phyloP scores from a whole-genome alignment of 2,329 filamentous ascomycete genomes.

The Fusarium verrucosum region DNA sequence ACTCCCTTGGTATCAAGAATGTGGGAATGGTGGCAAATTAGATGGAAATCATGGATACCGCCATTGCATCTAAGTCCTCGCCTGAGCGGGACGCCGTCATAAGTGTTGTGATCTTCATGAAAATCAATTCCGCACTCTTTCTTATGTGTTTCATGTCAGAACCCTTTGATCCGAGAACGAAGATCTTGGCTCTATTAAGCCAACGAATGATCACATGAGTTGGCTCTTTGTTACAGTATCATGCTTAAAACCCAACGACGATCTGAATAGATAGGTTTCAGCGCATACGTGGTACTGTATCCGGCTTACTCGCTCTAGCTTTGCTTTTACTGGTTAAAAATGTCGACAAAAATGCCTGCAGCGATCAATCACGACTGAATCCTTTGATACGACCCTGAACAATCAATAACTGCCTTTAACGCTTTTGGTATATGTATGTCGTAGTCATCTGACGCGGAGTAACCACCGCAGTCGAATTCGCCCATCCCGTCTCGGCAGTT shows the following conservation, averaged over 20 bases:
- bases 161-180: slow-evolving; percentile 8
- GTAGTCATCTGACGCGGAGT: slow-evolving; percentile 34
- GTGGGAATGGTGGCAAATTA: slow-evolving; percentile 38
- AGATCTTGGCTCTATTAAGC: slow-evolving; percentile 5
- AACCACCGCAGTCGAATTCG: slow-evolving; percentile 10
- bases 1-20: slow-evolving; percentile 24
- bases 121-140: slow-evolving; percentile 14
- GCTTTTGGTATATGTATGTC: slow-evolving; percentile 9
- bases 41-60: slow-evolving; percentile 14
- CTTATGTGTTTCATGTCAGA: slow-evolving; percentile 1
- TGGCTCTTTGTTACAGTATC: background rate
- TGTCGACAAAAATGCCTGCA: slow-evolving; percentile 23
- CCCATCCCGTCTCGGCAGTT: slow-evolving; percentile 38
- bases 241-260: slow-evolving; percentile 7
- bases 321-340: background rate
- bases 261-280: slow-evolving; percentile 1
- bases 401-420: background rate
- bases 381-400: slow-evolving; percentile 31
- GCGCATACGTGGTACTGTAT: too few relatives aligned
- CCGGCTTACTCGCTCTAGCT: background rate
- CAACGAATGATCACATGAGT: slow-evolving; percentile 16
- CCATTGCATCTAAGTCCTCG: background rate
- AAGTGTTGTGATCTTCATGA: slow-evolving; percentile 18
- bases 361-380: slow-evolving; percentile 33
- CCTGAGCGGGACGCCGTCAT: slow-evolving; percentile 18